Evolutionary conservation across 441 rosid species (phyloP), one percentile per base, ranked within the genome.

Genomic region (Raphanus hybrid): DNA sequence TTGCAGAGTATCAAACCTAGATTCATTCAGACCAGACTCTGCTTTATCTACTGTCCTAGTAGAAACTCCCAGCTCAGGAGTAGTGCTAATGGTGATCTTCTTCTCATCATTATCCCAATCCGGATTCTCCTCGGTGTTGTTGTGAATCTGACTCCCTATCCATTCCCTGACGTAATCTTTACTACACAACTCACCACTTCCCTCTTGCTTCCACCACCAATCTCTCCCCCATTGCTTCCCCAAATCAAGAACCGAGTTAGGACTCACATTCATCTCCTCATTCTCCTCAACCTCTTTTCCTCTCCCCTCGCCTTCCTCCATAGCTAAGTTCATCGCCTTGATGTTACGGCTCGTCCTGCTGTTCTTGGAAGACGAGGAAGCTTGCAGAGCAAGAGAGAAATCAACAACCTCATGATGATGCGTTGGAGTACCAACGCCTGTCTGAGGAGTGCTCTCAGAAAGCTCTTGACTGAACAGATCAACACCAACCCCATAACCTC

Each of bases 181-280:
- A 67, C 97, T 92, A 69, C 95, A 91, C 75, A 93, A 75, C 71
- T 96, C 99, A 48, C 92, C 96, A 81, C 92, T 93, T 37, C 94
- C 97, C 60, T 93, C 98, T 81, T 96, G 99, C 80, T 90, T 91
- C 98, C 99, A 96, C 99, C 99, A 96, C 99, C 99, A 96, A 78
- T 96, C 97, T 76, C 93, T 89, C 3, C 99, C 98, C 99, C 99
- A 93, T 74, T 93, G 97, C 61, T 91, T 77, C 18, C 83, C 80
- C 64, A 85, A 81, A 74, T 86, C 89, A 67, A 71, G 81, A 78
- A 69, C 84, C 52, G 77, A 74, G 29, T 77, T 84, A 45, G 84
- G 75, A 55, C 79, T 81, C 74, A 75, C 75, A 55, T 77, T 87
- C 85, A 91, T 80, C 75, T 91, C 93, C 82, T 89, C 48, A 12